Base-by-base conservation (phyloP, 2,329 filamentous ascomycete genomes). In the Penicillium sp. region DNA sequence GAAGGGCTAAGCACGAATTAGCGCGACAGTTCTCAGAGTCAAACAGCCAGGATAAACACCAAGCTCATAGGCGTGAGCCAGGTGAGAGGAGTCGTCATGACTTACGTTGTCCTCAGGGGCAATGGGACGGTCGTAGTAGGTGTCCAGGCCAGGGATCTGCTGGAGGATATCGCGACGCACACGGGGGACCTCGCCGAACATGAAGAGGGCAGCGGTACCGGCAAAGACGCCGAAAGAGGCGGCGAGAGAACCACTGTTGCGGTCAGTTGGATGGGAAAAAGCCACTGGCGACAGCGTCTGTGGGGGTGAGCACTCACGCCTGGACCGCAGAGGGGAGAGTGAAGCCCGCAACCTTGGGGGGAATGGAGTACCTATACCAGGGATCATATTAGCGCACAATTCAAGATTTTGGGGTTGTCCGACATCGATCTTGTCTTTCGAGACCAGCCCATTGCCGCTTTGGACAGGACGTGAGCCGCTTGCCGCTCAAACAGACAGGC, bases 161-260 rank as follows among this genome's bases (percentile, higher is more conserved):
- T 76, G 73, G 65, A 82, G 73, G 56, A 84, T 80, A 63, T 84
- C 81, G 59, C 77, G 74, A 63, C 79, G 73, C 39, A 85, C 79
- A 61, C 75, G 76, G 50, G 81, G 81, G 26, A 84, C 74, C 59
- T 82, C 81, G 59, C 79, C 77, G 70, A 84, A 79, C 75, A 84
- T 81, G 73, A 80, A 83, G 58, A 84, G 64, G 34, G 77, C 79
- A 67, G 80, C 79, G 63, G 80, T 70, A 54, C 78, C 81, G 37
- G 77, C 74, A 40, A 75, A 73, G 53, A 74, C 77, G 55, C 79
- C 81, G 67, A 83, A 82, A 40, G 72, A 73, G 46, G 68, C 75
- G 39, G 73, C 76, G 43, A 81, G 73, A 46, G 62, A 55, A 48
- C 67, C 75, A 55, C 72, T 74, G 38, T 57, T 47, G 11, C 13